phyloP scores from a whole-genome alignment of 2,329 filamentous ascomycete species.

The Phialophora verrucosa region DNA sequence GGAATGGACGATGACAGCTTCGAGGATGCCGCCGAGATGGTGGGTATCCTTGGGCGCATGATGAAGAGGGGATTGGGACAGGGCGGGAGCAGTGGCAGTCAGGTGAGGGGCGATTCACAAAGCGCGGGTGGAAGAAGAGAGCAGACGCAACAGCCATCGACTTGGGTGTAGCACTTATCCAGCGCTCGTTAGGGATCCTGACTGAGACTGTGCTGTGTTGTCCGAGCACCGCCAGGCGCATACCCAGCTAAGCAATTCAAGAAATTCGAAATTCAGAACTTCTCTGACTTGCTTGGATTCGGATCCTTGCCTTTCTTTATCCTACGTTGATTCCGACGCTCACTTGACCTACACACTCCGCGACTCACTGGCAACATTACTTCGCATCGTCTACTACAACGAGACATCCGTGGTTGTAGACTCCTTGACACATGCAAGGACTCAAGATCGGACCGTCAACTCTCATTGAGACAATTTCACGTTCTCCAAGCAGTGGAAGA shows the following conservation, averaged over 20 bases:
- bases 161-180: conserved; percentile 27
- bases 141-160: conserved; percentile 28
- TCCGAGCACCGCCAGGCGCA: background rate
- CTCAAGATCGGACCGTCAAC: too few relatives aligned
- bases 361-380: too few relatives aligned
- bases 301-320: background rate
- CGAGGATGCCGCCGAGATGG: conserved; percentile 84
- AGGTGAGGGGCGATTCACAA: conserved; percentile 20
- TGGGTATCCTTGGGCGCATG: conserved; percentile 85
- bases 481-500: too few relatives aligned
- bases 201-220: background rate
- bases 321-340: background rate
- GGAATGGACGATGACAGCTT: conserved; percentile 97
- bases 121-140: conserved; percentile 11
- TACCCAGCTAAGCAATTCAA: background rate
- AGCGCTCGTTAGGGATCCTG: background rate
- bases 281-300: background rate
- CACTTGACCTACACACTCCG: background rate
- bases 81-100: conserved; percentile 32
- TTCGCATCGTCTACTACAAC: too few relatives aligned
- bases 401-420: too few relatives aligned
- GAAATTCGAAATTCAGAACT: background rate
- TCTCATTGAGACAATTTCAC: too few relatives aligned
- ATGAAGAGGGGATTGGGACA: conserved; percentile 72
- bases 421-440: too few relatives aligned